Percentiles rank a stretch among this genome's conserved stretches.
These are phyloP conservation scores for Pochonia chlamydosporia DNA, from an alignment of 2,329 filamentous ascomycete genomes.

Conservation along the genomic window DNA sequence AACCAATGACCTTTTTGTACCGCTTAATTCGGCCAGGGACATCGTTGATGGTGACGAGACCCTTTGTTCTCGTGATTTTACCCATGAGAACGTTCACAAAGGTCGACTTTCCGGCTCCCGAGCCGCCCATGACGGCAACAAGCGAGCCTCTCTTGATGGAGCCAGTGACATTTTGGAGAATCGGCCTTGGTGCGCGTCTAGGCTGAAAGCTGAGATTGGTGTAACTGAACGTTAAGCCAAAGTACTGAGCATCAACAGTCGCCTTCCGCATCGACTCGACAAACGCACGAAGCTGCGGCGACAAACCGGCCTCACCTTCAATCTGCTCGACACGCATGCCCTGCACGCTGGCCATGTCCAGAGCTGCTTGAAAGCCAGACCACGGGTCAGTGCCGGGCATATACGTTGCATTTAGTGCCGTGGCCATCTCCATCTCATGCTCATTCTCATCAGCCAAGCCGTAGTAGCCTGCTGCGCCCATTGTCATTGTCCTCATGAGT, in stretches of 20 bases:
- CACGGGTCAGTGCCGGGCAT: slow-evolving; percentile 20
- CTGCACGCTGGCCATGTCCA: slow-evolving; percentile 24
- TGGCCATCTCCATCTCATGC: slow-evolving; percentile 22
- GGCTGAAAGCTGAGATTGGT: slow-evolving; percentile 43
- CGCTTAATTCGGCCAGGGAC: slow-evolving; percentile 38
- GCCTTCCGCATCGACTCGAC: slow-evolving; percentile 47
- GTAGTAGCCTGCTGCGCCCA: slow-evolving; percentile 25
- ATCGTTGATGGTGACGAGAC: slow-evolving; percentile 48
- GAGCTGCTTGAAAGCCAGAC: slow-evolving; percentile 31
- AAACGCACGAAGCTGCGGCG: slow-evolving; percentile 39
- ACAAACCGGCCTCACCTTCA: slow-evolving; percentile 12
- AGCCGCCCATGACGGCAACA: slow-evolving; percentile 55
- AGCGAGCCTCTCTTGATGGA: slow-evolving; percentile 47
- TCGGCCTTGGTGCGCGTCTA: slow-evolving; percentile 34
- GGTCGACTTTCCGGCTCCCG: slow-evolving; percentile 54
- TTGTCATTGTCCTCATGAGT: background rate
- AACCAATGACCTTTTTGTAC: slow-evolving; percentile 56
- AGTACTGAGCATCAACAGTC: slow-evolving; percentile 42
- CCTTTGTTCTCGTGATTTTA: slow-evolving; percentile 44
- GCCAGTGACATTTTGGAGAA: slow-evolving; percentile 49
- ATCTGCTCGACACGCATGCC: slow-evolving; percentile 14
- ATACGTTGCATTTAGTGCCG: slow-evolving; percentile 22
- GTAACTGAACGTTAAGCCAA: slow-evolving; percentile 50
- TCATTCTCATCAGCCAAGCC: slow-evolving; percentile 25
- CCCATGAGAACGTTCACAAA: slow-evolving; percentile 59